Conservation (phyloP, 2,329 filamentous ascomycete genomes). For the Raffaelea albimanens region DNA sequence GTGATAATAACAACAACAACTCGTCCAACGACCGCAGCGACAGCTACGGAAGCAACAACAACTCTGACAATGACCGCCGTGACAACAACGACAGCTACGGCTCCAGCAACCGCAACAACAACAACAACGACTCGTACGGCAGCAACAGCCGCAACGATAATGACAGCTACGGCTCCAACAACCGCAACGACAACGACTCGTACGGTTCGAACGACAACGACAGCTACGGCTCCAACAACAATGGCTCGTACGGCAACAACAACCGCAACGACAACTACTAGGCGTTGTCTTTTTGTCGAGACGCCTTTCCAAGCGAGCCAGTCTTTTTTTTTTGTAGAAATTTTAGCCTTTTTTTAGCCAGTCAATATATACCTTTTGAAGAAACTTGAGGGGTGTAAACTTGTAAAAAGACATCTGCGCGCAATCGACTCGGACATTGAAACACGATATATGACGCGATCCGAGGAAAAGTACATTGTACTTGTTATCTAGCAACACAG, state of each 20-base stretch:
- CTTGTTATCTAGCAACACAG: too few species aligned
- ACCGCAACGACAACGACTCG: not conserved
- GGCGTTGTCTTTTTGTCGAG: too few species aligned
- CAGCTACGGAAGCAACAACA: slow-evolving; percentile 2
- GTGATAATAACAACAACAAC: not conserved
- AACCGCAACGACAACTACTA: not conserved
- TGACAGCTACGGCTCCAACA: slow-evolving; percentile 2
- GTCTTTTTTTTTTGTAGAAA: too few species aligned
- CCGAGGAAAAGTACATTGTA: too few species aligned
- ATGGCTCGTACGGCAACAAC: slow-evolving; percentile 2
- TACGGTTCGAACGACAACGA: slow-evolving; percentile 1
- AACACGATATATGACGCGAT: too few species aligned
- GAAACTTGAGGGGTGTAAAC: too few species aligned
- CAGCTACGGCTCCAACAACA: not conserved
- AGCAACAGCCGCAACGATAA: not conserved
- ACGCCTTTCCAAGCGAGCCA: too few species aligned
- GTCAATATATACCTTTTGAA: too few species aligned
- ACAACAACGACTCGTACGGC: not conserved
- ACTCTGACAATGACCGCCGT: not conserved
- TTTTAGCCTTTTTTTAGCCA: too few species aligned
- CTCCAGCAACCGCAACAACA: not conserved
- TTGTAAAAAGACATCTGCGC: too few species aligned
- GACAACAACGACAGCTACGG: not conserved
- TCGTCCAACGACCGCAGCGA: not conserved
- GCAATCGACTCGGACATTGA: too few species aligned